These are phyloP conservation scores for Solanum sejunctum DNA, from an alignment of 257 asterid genomes.

Conservation along the genomic window DNA sequence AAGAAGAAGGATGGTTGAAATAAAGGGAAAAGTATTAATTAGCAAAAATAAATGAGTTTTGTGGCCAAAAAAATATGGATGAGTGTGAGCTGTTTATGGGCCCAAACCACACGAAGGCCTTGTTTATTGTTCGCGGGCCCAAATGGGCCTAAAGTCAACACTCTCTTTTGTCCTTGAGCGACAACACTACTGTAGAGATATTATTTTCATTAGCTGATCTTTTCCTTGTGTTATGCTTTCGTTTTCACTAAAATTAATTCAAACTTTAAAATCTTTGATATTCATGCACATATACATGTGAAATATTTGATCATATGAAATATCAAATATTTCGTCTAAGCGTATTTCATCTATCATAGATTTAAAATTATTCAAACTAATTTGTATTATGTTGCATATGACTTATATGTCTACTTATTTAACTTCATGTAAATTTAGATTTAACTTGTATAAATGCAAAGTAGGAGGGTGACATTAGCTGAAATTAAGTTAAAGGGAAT, in stretches of 20 bases:
- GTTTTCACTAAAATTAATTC: neutral
- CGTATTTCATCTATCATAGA: neutral
- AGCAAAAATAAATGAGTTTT: neutral
- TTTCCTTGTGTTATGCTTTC: neutral
- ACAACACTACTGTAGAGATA: neutral
- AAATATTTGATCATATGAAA: neutral
- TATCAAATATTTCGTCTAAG: neutral
- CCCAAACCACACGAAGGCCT: neutral
- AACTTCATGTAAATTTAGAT: fast-evolving
- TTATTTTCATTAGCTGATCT: neutral
- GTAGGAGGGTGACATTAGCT: neutral
- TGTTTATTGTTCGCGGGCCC: neutral
- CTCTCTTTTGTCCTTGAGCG: neutral
- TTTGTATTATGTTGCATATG: no score
- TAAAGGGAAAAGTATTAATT: no score
- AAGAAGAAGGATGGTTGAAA: neutral
- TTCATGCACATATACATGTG: neutral
- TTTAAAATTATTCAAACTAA: neutral
- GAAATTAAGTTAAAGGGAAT: fast-evolving
- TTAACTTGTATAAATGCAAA: neutral
- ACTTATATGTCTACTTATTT: fast-evolving
- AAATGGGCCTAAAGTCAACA: neutral
- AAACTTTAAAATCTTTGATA: neutral
- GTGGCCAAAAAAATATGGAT: neutral
- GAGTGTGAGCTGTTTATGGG: neutral